Evolutionary conservation across 352 stramenopile genomes (phyloP), one percentile per base, ranked within the genome.

Genomic region (Paralagenidium karlingii): DNA sequence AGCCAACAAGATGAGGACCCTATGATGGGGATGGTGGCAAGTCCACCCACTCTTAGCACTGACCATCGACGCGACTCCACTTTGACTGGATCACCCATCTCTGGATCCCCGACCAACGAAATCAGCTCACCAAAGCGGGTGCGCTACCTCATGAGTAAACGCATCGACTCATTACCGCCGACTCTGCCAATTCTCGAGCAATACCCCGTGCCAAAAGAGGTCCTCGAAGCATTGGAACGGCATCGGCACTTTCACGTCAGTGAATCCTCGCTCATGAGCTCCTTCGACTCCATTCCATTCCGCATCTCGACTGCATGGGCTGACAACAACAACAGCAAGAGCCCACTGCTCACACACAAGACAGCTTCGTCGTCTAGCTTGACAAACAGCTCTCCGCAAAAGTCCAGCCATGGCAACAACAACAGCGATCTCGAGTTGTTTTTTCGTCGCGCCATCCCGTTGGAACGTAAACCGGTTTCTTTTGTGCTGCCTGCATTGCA

Each of bases 61-160:
- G n/a, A n/a, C n/a, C n/a, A n/a, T n/a, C n/a, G n/a, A n/a, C n/a
- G n/a, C n/a, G n/a, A n/a, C n/a, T n/a, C n/a, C n/a, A n/a, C n/a
- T n/a, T n/a, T n/a, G n/a, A n/a, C n/a, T n/a, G n/a, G n/a, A n/a
- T n/a, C n/a, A n/a, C n/a, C n/a, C n/a, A n/a, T n/a, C n/a, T n/a
- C n/a, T n/a, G n/a, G n/a, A n/a, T n/a, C n/a, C n/a, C n/a, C n/a
- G n/a, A n/a, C n/a, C n/a, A n/a, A n/a, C n/a, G n/a, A n/a, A n/a
- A n/a, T n/a, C n/a, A n/a, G n/a, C n/a, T 12, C 39, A 47, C 53
- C 59, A 0, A 55, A 66, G 18, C 61, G 70, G 0, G 62, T 83
- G 8, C 65, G 74, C 1, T 84, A 87, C 55, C 80, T 87, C 48
- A 78, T 75, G 62, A 78, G 66, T 9, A 74, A 61, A 38, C 56